phyloP scores from a whole-genome alignment of 2,329 filamentous ascomycete species.

The Colletotrichum siamense region DNA sequence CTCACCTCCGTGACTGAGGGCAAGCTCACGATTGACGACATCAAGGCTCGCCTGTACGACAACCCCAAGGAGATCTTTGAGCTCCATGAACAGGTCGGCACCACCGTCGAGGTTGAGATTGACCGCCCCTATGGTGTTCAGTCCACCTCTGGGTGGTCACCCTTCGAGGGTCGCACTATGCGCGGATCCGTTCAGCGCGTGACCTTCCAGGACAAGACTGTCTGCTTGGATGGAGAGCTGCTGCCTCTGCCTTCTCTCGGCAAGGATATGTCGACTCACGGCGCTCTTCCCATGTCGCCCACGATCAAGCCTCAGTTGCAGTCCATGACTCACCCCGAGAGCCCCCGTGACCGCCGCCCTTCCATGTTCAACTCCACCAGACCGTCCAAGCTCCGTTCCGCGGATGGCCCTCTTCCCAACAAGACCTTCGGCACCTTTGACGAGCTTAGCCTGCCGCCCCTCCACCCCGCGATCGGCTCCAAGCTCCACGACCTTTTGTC shows the following conservation, averaged over 20 bases:
- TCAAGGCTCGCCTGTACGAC: constrained; percentile 74
- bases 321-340: constrained; percentile 41
- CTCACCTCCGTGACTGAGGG: constrained; percentile 79
- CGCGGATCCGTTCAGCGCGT: constrained; percentile 76
- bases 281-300: constrained; percentile 61
- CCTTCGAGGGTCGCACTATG: constrained; percentile 72
- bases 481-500: constrained; percentile 76
- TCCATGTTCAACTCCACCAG: constrained; percentile 34
- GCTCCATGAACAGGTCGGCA: constrained; percentile 78
- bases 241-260: constrained; percentile 63
- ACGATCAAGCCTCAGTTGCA: constrained; percentile 56
- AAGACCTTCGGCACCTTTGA: constrained; percentile 34
- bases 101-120: constrained; percentile 76
- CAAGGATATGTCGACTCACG: constrained; percentile 78
- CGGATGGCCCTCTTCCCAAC: constrained; percentile 2
- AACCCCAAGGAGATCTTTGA: constrained; percentile 85
- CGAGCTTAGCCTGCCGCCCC: constrained; percentile 51
- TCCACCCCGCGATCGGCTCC: constrained; percentile 59
- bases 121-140: constrained; percentile 71
- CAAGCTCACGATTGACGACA: constrained; percentile 74
- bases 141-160: constrained; percentile 65
- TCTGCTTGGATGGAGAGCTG: constrained; percentile 75
- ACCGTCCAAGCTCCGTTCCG: constrained; percentile 34
- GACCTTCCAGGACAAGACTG: constrained; percentile 75
- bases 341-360: constrained; percentile 37